These are phyloP conservation scores for Malus orientalis DNA, from an alignment of 306 rosid species.

Conservation along the genomic window DNA sequence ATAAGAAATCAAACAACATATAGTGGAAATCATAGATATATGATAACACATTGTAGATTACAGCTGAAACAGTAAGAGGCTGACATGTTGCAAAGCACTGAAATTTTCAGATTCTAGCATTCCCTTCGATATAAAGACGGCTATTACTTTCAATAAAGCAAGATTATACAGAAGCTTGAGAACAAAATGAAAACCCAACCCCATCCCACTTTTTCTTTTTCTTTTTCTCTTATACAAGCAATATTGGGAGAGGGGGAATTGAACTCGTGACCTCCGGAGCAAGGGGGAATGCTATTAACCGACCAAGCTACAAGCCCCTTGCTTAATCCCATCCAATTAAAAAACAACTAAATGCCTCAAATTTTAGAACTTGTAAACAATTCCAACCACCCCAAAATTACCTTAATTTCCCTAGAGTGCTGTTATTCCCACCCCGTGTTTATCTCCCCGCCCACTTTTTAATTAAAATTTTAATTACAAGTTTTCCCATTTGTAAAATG, in stretches of 20 bases:
- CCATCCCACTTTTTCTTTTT: no score
- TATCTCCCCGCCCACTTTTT: no score
- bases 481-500: no score
- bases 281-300: neutral
- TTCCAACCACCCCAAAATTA: neutral
- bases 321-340: neutral
- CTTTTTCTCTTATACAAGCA: neutral
- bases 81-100: neutral
- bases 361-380: neutral
- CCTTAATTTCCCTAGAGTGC: neutral
- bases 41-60: neutral
- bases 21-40: constrained; percentile 11
- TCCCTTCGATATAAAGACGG: neutral
- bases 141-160: neutral
- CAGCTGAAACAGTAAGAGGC: neutral
- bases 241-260: neutral
- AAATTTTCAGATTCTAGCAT: neutral
- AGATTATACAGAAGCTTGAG: neutral
- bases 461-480: no score
- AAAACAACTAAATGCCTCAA: neutral
- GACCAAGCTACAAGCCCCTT: neutral
- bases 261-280: neutral
- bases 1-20: constrained; percentile 41
- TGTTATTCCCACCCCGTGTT: no score
- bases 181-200: neutral